Conservation (phyloP, 2,329 filamentous ascomycete species). For the Calonectria hawksworthii region DNA sequence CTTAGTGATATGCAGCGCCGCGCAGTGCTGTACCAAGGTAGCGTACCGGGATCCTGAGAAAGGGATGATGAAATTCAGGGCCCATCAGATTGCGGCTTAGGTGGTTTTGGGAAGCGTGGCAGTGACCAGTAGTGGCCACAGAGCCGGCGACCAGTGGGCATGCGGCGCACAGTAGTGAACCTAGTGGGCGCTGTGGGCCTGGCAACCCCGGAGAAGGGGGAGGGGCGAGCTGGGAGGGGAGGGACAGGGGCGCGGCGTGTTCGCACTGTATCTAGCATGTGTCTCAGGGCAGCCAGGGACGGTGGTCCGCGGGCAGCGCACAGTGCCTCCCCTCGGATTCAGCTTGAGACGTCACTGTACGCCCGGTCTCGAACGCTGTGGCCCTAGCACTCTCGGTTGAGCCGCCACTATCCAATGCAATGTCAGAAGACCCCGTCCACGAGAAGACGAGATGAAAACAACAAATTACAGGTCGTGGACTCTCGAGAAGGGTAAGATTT, state of each 20-base stretch:
- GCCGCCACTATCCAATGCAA: constrained; percentile 27
- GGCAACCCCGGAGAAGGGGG: constrained; percentile 24
- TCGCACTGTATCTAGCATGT: constrained; percentile 38
- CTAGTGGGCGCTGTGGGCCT: constrained; percentile 32
- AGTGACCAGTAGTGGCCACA: constrained; percentile 20
- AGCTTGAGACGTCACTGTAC: constrained; percentile 36
- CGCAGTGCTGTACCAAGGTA: constrained; percentile 6
- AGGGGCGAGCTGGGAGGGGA: background rate
- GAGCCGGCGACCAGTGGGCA: constrained; percentile 10
- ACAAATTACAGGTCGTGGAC: constrained; percentile 22
- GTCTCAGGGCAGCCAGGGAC: background rate
- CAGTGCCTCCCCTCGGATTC: constrained; percentile 33
- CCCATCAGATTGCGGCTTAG: constrained; percentile 41
- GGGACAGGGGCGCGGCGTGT: constrained; percentile 12
- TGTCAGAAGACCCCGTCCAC: constrained; percentile 13
- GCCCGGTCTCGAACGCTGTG: constrained; percentile 35
- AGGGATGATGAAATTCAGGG: constrained; percentile 46
- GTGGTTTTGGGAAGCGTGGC: constrained; percentile 32
- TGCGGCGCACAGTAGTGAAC: constrained; percentile 13
- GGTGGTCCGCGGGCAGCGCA: constrained; percentile 14
- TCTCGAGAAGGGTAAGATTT: constrained; percentile 21
- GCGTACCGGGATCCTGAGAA: constrained; percentile 36
- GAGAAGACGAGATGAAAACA: constrained; percentile 43
- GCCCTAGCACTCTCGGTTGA: constrained; percentile 33
- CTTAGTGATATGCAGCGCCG: constrained; percentile 2